These are phyloP conservation scores for Gaultheria prostrata DNA, from an alignment of 148 eudicot species.

Conservation along the genomic window DNA sequence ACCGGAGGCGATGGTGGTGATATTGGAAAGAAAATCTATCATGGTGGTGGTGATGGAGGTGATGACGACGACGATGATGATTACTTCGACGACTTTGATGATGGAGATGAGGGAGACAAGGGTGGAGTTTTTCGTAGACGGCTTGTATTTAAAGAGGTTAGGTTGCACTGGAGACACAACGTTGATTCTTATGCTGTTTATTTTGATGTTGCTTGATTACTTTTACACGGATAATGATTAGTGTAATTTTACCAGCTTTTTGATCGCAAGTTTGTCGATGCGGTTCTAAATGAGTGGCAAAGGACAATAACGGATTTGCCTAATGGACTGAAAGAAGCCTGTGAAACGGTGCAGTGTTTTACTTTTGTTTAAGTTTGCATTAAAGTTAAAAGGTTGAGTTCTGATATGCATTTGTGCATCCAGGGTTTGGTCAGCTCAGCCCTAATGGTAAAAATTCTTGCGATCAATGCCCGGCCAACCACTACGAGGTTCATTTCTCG, in stretches of 20 bases:
- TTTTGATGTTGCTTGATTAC: neutral
- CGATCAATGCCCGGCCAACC: constrained; percentile 89
- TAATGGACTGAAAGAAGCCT: constrained; percentile 83
- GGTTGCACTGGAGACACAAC: neutral
- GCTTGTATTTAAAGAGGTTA: constrained; percentile 74
- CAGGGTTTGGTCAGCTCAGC: constrained; percentile 98
- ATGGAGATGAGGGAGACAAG: constrained; percentile 91
- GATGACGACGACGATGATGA: constrained; percentile 95
- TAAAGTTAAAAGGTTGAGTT: neutral
- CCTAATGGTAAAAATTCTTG: constrained; percentile 73
- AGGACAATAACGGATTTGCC: constrained; percentile 96
- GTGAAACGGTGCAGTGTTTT: constrained; percentile 63
- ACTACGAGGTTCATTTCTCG: constrained; percentile 77
- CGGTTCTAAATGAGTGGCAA: constrained; percentile 95
- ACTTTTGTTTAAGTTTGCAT: neutral
- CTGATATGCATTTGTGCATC: constrained; percentile 25
- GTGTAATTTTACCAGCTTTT: constrained; percentile 52
- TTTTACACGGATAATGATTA: constrained; percentile 6
- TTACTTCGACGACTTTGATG: constrained; percentile 94
- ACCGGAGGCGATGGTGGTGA: constrained; percentile 92
- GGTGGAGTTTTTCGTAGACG: constrained; percentile 88
- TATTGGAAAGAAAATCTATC: constrained; percentile 68
- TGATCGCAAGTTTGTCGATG: constrained; percentile 84
- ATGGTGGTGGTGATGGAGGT: constrained; percentile 99
- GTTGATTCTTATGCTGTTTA: neutral